phyloP scores from a whole-genome alignment of 2,329 filamentous ascomycete species.

The Teratosphaeria gauchensis region DNA sequence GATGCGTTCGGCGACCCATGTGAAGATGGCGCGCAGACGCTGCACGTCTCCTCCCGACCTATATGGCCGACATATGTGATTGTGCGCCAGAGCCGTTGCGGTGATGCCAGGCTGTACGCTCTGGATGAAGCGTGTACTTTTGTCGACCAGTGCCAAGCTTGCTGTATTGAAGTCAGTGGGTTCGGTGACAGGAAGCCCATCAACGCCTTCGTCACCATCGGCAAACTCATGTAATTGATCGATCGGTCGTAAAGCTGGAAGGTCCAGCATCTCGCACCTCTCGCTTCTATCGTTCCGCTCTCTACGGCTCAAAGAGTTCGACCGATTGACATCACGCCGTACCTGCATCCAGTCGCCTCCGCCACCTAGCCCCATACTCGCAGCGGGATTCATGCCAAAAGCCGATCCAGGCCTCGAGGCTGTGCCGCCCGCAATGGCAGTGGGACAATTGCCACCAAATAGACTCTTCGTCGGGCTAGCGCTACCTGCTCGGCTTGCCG shows the following conservation, averaged over 20 bases:
- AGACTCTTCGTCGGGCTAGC: conserved; percentile 37
- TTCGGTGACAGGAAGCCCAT: conserved; percentile 73
- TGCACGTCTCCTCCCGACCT: conserved; percentile 71
- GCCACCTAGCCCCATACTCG: conserved; percentile 59
- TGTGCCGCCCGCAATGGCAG: conserved; percentile 45
- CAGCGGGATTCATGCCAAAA: conserved; percentile 33
- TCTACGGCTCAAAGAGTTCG: conserved; percentile 83
- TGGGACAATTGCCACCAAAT: conserved; percentile 38
- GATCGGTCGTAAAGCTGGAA: conserved; percentile 77
- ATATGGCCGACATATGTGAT: conserved; percentile 88
- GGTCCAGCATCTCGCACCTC: conserved; percentile 88
- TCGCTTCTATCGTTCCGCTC: conserved; percentile 78
- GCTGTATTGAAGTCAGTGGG: conserved; percentile 71
- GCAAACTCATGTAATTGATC: conserved; percentile 77
- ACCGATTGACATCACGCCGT: conserved; percentile 86
- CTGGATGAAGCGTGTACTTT: conserved; percentile 78
- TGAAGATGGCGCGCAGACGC: conserved; percentile 86
- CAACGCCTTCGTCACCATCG: conserved; percentile 80
- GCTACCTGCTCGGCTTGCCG: conserved; percentile 27
- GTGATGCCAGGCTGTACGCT: conserved; percentile 75
- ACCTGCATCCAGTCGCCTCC: conserved; percentile 93
- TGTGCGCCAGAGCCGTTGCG: conserved; percentile 72
- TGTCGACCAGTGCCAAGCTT: conserved; percentile 73
- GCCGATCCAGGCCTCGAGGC: conserved; percentile 19
- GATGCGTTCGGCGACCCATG: conserved; percentile 92